Base-by-base conservation (phyloP, 2,329 filamentous ascomycete genomes). In the Trichoderma atrobrunneum region DNA sequence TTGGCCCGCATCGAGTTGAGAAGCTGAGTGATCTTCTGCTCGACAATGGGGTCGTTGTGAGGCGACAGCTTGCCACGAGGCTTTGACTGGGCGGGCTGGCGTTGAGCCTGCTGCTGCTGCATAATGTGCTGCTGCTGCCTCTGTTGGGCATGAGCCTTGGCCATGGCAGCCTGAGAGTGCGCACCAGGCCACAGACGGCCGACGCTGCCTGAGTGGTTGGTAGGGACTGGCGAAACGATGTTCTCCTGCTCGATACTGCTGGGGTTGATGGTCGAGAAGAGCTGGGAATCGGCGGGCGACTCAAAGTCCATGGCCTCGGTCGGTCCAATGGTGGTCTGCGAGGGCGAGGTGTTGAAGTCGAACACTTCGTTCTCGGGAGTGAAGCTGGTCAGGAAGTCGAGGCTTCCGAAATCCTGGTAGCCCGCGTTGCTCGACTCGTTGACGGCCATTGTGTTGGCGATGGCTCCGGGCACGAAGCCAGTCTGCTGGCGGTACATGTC, bases 401-500 rank as follows among this genome's bases (percentile, higher is more conserved):
- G 79, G 72, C 80, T 83, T 59, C 84, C 85, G 73, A 84, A 82
- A 74, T 82, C 82, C 76, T 86, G 83, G 77, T 87, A 90, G 66
- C 86, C 86, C 59, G 85, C 83, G 77, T 90, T 85, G 78, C 87
- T 86, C 59, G 82, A 79, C 78, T 92, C 87, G 81, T 93, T 94
- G 77, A 96, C 88, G 43, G 93, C 92, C 79, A 96, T 88, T 14
- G 95, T 92, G 81, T 89, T 93, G 56, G 92, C 90, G 74, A 96
- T 85, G 67, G 94, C 95, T 74, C 94, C 94, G 1, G 93, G 91
- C 0, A 96, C 93, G 34, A 98, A 90, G 74, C 95, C 94, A 4
- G 96, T 98, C 85, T 98, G 95, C 81, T 99, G 96, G 84, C 94
- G 93, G 85, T 98, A 97, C 79, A 93, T 90, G 78, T 94, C 93